These are phyloP conservation scores for Thermomyces lanuginosus DNA, from an alignment of 2,329 filamentous ascomycete genomes.

Conservation along the genomic window DNA sequence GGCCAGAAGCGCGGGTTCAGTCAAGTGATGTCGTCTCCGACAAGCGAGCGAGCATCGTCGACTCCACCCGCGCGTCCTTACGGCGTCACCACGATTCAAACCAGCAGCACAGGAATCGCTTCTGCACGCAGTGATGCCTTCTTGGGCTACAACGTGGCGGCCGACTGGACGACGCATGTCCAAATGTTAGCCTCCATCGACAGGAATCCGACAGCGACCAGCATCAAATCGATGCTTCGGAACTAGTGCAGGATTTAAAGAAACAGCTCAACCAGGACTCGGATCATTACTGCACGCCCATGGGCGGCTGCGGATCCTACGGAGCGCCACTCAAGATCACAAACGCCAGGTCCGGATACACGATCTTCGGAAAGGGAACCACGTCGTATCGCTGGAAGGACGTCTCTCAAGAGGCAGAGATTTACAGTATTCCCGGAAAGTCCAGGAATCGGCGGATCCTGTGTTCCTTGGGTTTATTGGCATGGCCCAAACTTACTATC, in stretches of 20 bases:
- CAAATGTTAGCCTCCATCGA: constrained; percentile 12
- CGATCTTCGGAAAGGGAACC: constrained; percentile 17
- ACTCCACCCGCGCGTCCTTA: too few relatives aligned
- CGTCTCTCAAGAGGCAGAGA: constrained; percentile 12
- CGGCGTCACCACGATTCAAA: constrained; percentile 5
- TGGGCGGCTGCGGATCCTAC: constrained; percentile 12
- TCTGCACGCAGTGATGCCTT: constrained; percentile 16
- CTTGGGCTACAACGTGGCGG: constrained; percentile 11
- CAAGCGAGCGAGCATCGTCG: constrained; percentile 4
- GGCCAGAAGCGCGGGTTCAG: constrained; percentile 11
- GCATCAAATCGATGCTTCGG: constrained; percentile 9
- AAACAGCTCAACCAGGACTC: constrained; percentile 14
- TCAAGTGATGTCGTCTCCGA: constrained; percentile 11
- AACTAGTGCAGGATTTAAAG: constrained; percentile 11
- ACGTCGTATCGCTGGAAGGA: constrained; percentile 12
- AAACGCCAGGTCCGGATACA: constrained; percentile 12
- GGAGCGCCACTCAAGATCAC: constrained; percentile 17
- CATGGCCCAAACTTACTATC: constrained; percentile 10
- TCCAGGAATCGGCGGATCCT: constrained; percentile 14
- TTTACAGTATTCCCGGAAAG: constrained; percentile 10
- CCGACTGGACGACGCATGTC: constrained; percentile 12
- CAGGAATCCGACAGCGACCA: constrained; percentile 4
- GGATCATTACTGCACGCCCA: constrained; percentile 14
- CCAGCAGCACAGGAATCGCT: constrained; percentile 8
- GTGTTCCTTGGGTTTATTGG: constrained; percentile 13